Evolutionary conservation across 257 asterid genomes (phyloP).

Genomic region (Capsicum baccatum): DNA sequence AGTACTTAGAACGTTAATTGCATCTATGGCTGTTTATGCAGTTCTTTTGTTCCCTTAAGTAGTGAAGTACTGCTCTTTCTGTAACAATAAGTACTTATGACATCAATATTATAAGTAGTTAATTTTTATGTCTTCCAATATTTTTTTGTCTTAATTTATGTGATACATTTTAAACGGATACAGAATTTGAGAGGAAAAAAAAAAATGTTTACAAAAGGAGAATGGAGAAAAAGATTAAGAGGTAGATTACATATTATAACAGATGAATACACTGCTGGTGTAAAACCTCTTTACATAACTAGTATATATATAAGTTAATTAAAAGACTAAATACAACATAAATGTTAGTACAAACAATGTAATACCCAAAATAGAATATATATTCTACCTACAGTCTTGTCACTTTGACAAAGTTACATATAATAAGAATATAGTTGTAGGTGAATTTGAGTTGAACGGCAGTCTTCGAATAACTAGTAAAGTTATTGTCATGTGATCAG

Average conservation of each 20-base stretch:
- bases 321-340: background rate
- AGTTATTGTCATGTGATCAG: no score
- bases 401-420: background rate
- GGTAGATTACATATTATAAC: background rate
- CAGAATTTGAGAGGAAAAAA: no score
- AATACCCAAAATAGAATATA: background rate
- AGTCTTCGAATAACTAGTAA: no score
- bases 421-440: background rate
- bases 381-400: background rate
- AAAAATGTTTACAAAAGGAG: no score
- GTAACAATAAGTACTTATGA: background rate
- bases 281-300: background rate
- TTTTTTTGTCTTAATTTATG: background rate
- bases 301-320: background rate
- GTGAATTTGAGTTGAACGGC: no score
- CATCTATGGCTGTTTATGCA: background rate
- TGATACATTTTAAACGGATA: no score
- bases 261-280: background rate
- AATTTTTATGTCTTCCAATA: background rate
- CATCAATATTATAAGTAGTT: slow-evolving; percentile 15
- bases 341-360: background rate
- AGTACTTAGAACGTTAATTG: background rate
- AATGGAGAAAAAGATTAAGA: background rate
- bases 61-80: slow-evolving; percentile 1
- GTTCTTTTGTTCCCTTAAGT: background rate